Base-by-base conservation (phyloP, 1,139 yeast genomes). In the Diutina mesorugosa region DNA sequence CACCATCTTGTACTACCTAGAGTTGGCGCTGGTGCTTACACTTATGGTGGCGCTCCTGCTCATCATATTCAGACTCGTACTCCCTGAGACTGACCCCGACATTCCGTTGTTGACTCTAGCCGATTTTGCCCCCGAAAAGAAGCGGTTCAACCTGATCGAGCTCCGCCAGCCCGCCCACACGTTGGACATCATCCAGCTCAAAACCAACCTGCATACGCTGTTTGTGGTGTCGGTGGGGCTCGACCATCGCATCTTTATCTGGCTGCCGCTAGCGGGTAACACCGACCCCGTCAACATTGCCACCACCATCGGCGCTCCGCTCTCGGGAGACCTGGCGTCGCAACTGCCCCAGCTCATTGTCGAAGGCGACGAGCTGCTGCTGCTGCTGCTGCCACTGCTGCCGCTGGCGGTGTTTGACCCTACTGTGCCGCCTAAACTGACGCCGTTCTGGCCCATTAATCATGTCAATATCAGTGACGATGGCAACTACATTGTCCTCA, bases 191-290 rank as follows among this genome's bases (percentile, higher is more conserved):
- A 74, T 86, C 47, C 77, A 77, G 59, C 71, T 87, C 14, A 71
- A 74, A 16, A 78, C 89, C 1, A 82, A 85, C 45, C 71, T 72
- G 54, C 73, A 76, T 55, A 77, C 78, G 62, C 85, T 85, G 12
- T 84, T 77, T 64, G 72, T 88, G 47, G 84, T 86, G 0, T 79
- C 91, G 0, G 77, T 86, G 38, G 91, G 91, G 4, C 70, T 89
- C 62, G 95, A 88, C 64, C 90, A 85, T 63, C 81, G 77, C 59
- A 74, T 88, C 1, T 68, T 82, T 47, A 80, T 87, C 10, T 88
- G 95, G 95, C 83, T 89, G 1, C 95, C 93, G 1, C 69, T 83
- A 56, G 69, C 75, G 3, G 65, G 65, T 60, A 64, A 1, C 52
- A 54, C 12, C 0, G 57, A 56, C 5, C 76, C 87, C 71, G 60